phyloP scores from a whole-genome alignment of 495 filamentous ascomycete species.

The Aspergillus leporis region DNA sequence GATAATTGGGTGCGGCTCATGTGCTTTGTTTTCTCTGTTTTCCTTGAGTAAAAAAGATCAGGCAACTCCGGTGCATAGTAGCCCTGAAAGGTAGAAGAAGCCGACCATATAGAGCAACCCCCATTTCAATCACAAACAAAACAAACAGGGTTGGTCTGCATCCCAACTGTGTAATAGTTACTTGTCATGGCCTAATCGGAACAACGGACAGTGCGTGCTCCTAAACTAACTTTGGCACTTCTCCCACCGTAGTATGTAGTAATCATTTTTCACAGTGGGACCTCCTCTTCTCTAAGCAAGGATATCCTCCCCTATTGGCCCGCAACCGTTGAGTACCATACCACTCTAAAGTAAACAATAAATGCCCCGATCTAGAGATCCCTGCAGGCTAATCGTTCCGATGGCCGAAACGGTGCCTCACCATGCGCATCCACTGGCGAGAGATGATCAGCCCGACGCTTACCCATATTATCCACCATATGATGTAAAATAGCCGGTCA shows the following conservation, averaged over 20 bases:
- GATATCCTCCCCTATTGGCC: slow-evolving; percentile 1
- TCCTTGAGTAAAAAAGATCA: background rate
- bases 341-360: background rate
- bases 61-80: background rate
- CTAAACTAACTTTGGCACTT: background rate
- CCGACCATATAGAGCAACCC: too few species aligned
- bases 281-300: background rate
- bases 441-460: background rate
- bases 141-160: too few species aligned
- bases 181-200: background rate
- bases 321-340: background rate
- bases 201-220: background rate
- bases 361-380: slow-evolving; percentile 3
- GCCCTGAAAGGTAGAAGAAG: too few species aligned
- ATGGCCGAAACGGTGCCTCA: slow-evolving; percentile 2
- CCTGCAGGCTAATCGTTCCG: slow-evolving; percentile 1
- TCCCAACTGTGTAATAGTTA: too few species aligned
- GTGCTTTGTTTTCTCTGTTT: slow-evolving; percentile 5
- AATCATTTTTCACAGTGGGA: background rate
- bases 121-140: too few species aligned
- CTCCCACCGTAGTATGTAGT: background rate
- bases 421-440: background rate
- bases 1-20: slow-evolving; percentile 31
- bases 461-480: background rate
- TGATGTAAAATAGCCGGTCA: background rate